Base-by-base conservation (phyloP, 331 rosid species). In the Quercus phellos region DNA sequence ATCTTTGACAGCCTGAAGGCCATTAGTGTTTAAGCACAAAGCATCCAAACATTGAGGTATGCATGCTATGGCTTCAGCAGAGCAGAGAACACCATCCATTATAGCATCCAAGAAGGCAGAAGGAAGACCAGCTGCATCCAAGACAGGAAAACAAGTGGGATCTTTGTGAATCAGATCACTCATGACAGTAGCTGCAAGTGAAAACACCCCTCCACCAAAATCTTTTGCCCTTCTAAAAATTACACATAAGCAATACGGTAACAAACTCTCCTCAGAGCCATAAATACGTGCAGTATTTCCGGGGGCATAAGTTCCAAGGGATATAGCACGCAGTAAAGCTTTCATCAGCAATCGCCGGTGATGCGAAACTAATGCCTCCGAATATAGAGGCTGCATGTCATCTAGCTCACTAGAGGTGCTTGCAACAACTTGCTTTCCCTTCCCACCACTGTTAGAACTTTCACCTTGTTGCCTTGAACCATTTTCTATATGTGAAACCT, bases 191-290 rank as follows among this genome's bases (percentile, higher is more conserved):
- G 98, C 97, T 11, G 99, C 98, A 82, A 93, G 97, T 35, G 98
- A 95, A 76, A 93, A 95, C 74, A 95, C 97, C 77, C 94, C 98
- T 74, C 97, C 99, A 74, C 99, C 99, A 90, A 95, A 95, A 84
- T 91, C 93, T 79, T 85, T 90, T 14, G 98, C 97, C 82, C 92
- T 88, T 83, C 85, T 90, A 70, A 95, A 93, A 59, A 95, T 91
- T 76, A 87, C 75, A 83, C 94, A 91, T 79, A 95, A 87, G 87
- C 98, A 91, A 56, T 88, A 90, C 6, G 96, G 98, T 83, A 95
- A 81, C 67, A 90, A 76, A 81, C 88, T 89, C 94, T 95, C 99
- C 82, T 95, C 98, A 69, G 97, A 93, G 60, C 94, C 96, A 89
- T 89, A 90, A 59, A 91, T 84, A 55, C 88, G 93, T 53, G 92